Percentiles rank a stretch among this genome's conserved stretches.
Conservation (phyloP, 371 early-diverging fungal genomes). For the Catenaria anguillulae region DNA sequence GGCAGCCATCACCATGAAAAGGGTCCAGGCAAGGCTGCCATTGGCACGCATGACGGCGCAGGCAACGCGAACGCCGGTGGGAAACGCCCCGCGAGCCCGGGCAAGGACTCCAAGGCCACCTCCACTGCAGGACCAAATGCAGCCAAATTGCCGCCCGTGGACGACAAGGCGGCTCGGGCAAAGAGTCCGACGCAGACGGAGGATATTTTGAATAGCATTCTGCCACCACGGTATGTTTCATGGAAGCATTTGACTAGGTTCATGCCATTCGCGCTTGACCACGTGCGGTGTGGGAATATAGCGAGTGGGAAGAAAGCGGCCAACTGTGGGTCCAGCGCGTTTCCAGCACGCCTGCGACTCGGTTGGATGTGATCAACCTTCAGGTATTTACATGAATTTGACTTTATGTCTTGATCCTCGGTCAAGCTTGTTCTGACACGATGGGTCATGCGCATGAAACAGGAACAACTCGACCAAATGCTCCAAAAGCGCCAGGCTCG, state of each 20-base stretch:
- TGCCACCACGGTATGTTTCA: slow-evolving; percentile 27
- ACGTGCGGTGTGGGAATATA: too few relatives aligned
- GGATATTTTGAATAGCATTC: slow-evolving; percentile 34
- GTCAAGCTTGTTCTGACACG: too few relatives aligned
- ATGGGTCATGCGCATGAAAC: not conserved
- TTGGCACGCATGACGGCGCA: slow-evolving; percentile 4
- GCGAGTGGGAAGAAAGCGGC: slow-evolving; percentile 40
- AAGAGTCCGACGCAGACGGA: slow-evolving; percentile 36
- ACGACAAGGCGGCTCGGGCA: slow-evolving; percentile 23
- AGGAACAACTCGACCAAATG: slow-evolving; percentile 42
- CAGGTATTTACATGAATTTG: slow-evolving; percentile 15
- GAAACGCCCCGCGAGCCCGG: not conserved
- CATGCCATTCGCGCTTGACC: too few relatives aligned
- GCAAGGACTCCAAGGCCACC: too few relatives aligned
- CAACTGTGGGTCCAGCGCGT: slow-evolving; percentile 41
- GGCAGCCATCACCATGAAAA: not conserved
- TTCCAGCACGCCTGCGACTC: slow-evolving; percentile 32
- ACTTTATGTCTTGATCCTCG: not conserved
- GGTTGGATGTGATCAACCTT: slow-evolving; percentile 38
- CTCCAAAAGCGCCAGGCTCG: slow-evolving; percentile 38
- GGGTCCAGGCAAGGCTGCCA: not conserved
- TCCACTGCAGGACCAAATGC: too few relatives aligned
- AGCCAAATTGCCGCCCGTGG: slow-evolving; percentile 29
- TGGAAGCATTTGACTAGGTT: not conserved
- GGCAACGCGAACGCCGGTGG: not conserved